Percentiles rank a stretch among this genome's conserved stretches.
Evolutionary conservation across 768 basidiomycete species (phyloP).

Genomic region (Lentinula raphanica): DNA sequence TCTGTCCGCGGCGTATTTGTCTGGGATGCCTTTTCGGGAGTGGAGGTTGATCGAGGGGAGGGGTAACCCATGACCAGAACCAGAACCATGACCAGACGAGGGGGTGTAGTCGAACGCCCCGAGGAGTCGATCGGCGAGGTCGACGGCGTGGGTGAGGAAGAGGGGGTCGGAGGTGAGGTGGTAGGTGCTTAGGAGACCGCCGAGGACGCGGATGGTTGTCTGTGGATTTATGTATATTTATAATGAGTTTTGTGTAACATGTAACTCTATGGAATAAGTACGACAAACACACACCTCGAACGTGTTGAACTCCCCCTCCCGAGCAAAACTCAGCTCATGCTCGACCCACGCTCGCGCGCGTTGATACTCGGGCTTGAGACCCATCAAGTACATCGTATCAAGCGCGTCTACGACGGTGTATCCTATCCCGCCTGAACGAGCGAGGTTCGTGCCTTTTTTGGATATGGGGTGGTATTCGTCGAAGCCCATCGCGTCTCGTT

Average conservation of each 20-base stretch:
- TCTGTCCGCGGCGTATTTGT: slow-evolving; percentile 42
- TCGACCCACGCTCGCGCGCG: slow-evolving; percentile 60
- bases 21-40: slow-evolving; percentile 41
- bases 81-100: no score
- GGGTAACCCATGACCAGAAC: slow-evolving; percentile 65
- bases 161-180: slow-evolving; percentile 55
- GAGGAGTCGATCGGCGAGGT: slow-evolving; percentile 64
- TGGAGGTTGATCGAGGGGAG: slow-evolving; percentile 56
- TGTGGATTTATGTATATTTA: slow-evolving; percentile 19
- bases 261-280: not conserved
- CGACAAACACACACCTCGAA: slow-evolving; percentile 54
- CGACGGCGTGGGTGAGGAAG: slow-evolving; percentile 56
- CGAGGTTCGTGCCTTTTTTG: slow-evolving; percentile 55
- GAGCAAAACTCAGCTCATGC: slow-evolving; percentile 50
- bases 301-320: slow-evolving; percentile 59
- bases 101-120: slow-evolving; percentile 61
- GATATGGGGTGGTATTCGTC: slow-evolving; percentile 74
- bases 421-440: slow-evolving; percentile 54
- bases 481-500: slow-evolving; percentile 66
- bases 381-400: slow-evolving; percentile 68
- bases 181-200: slow-evolving; percentile 65
- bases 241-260: no score
- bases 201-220: slow-evolving; percentile 75
- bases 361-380: slow-evolving; percentile 55
- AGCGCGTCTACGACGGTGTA: slow-evolving; percentile 70